phyloP scores from a whole-genome alignment of 495 filamentous ascomycete genomes.

The Neurospora sp. region DNA sequence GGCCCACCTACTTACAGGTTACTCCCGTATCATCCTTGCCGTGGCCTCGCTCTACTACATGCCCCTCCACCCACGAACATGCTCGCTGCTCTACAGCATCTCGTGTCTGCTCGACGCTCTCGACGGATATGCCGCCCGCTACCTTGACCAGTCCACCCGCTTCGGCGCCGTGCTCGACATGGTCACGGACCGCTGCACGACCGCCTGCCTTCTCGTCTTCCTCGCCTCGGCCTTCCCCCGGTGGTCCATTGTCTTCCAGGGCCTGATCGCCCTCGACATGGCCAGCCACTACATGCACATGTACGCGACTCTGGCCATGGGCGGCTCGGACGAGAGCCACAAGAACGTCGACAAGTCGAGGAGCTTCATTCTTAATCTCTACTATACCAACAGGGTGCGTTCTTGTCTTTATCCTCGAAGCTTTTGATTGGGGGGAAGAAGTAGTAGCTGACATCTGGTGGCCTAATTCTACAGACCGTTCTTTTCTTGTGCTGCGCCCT shows the following conservation, averaged over 20 bases:
- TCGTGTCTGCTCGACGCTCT: conserved; percentile 91
- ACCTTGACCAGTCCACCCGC: conserved; percentile 79
- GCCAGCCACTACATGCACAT: conserved; percentile 98
- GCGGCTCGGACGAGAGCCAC: conserved; percentile 66
- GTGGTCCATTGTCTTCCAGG: conserved; percentile 88
- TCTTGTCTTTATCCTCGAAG: not conserved
- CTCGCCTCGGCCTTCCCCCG: conserved; percentile 83
- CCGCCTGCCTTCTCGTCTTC: conserved; percentile 87
- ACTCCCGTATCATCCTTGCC: conserved; percentile 78
- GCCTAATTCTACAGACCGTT: conserved; percentile 50
- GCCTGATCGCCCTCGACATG: conserved; percentile 80
- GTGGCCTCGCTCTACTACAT: conserved; percentile 95
- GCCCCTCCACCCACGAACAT: conserved; percentile 92
- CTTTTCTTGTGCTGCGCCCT: conserved; percentile 83
- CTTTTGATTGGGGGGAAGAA: conserved; percentile 1
- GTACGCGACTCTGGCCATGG: conserved; percentile 85
- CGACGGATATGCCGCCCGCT: conserved; percentile 82
- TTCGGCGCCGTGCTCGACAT: conserved; percentile 97
- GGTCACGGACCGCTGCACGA: conserved; percentile 87
- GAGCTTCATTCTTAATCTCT: conserved; percentile 77
- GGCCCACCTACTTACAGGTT: conserved; percentile 45
- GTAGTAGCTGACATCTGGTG: conserved; percentile 9
- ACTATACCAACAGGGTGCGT: conserved; percentile 91
- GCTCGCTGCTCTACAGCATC: conserved; percentile 79
- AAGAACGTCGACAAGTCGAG: conserved; percentile 81